Base-by-base conservation (phyloP, 2,329 filamentous ascomycete species). In the Beauveria sp. region DNA sequence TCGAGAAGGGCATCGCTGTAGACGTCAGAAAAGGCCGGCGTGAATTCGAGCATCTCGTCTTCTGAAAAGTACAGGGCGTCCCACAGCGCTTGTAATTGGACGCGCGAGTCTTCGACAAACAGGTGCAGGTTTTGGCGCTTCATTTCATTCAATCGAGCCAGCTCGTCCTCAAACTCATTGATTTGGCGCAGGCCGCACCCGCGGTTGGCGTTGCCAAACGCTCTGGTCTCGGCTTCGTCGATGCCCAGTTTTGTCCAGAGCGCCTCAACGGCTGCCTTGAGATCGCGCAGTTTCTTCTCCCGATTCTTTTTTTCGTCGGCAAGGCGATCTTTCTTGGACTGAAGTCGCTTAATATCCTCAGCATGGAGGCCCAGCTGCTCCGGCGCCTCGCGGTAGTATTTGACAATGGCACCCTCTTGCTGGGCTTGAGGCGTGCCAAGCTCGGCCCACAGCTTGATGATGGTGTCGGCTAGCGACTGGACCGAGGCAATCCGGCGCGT, bases 21-120 rank as follows among this genome's bases (percentile, higher is more conserved):
- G 22, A 97, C 93, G 71, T 97, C 94, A 12, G 92, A 96, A 72
- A 97, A 97, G 47, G 92, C 94, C 0, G 96, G 94, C 0, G 92
- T 94, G 68, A 99, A 99, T 67, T 97, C 92, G 61, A 97, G 84
- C 92, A 97, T 97, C 76, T 99, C 94, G 69, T 99, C 94, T 71
- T 99, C 94, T 0, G 91, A 96, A 70, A 96, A 92, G 77, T 94
- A 97, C 1, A 99, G 78, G 0, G 85, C 81, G 71, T 99, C 94
- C 94, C 96, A 99, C 0, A 99, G 84, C 70, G 96, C 92, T 73
- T 97, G 93, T 12, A 99, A 82, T 71, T 90, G 91, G 75, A 86
- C 90, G 46, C 96, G 85, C 22, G 93, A 89, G 76, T 99, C 94
- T 72, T 97, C 94, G 12, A 99, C 91, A 69, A 99, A 99, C 5